Evolutionary conservation across 2,329 filamentous ascomycete genomes (phyloP), one percentile per base, ranked within the genome.

Genomic region (Capronia americana): DNA sequence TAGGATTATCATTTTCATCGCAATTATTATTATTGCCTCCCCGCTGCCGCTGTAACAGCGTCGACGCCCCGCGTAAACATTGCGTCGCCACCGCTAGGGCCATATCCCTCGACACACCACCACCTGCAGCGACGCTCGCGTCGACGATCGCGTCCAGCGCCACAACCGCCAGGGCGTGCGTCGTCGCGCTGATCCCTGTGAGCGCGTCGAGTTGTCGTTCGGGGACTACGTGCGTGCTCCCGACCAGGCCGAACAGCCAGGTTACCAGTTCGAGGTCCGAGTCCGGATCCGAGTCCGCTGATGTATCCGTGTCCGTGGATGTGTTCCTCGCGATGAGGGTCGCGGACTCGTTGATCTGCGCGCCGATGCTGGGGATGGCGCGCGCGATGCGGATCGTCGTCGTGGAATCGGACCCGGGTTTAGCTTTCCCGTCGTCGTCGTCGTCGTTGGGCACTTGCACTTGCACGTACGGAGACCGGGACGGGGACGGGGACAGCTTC

Each of bases 181-280:
- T 51, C n/a, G 66, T 48, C 1, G 65, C 68, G 4, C 84, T 87
- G 2, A 88, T 79, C 0, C 86, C 85, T 0, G 86, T 88, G 44
- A 79, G 79, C 1, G 81, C 85, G 72, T 88, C 85, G 83, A 89
- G 86, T 48, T 81, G 77, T 1, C 77, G 74, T 0, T 85, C 78
- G 0, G 85, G 82, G 0, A 89, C 79, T 23, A 81, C 79, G 4
- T 84, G 28, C 17, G 28, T 60, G 10, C 24, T 12, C 4, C 57
- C 57, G 8, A 60, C 46, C 23, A 28, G 46, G 6, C 20, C n/a
- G 11, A 60, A 50, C 10, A 60, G 44, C 57, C 46, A 60, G 5
- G 28, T 17, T 6, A 53, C 34, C n/a, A 60, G 57, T 1, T 34
- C 57, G 4, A n/a, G 26, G n/a, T 60, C 57, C 4, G 57, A 80